phyloP scores from a whole-genome alignment of 176 grass and related monocot genomes.

The Puya raimondii region DNA sequence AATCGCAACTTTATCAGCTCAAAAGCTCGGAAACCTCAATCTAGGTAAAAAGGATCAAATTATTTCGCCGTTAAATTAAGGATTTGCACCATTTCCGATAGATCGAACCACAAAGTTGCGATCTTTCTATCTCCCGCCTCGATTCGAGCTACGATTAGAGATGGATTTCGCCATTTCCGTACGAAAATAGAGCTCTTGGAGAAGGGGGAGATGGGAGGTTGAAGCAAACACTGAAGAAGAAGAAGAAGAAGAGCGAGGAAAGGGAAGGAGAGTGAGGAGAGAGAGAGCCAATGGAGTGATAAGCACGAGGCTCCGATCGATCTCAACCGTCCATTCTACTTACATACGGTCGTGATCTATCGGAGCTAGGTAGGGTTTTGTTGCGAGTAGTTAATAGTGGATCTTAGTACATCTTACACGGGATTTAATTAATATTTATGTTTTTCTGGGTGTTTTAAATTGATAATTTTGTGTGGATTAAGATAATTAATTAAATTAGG shows the following conservation, averaged over 20 bases:
- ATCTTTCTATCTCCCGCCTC: constrained; percentile 11
- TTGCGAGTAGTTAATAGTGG: constrained; percentile 16
- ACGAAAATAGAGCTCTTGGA: constrained; percentile 12
- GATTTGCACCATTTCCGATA: constrained; percentile 16
- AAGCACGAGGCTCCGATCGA: constrained; percentile 36
- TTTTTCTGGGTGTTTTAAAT: background rate
- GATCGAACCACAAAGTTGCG: constrained; percentile 36
- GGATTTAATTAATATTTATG: background rate
- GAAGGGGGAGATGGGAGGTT: background rate
- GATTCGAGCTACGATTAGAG: constrained; percentile 41
- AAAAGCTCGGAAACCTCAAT: background rate
- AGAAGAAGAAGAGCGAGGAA: constrained; percentile 5
- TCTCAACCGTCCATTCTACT: constrained; percentile 22
- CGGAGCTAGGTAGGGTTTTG: constrained; percentile 36
- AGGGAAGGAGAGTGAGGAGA: constrained; percentile 15
- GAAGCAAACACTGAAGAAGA: background rate
- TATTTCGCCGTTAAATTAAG: background rate
- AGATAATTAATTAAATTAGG: background rate
- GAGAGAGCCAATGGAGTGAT: constrained; percentile 49
- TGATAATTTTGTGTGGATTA: background rate
- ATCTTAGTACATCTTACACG: constrained; percentile 18
- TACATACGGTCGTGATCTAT: constrained; percentile 20
- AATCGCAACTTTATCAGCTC: constrained; percentile 20
- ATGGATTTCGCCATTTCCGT: constrained; percentile 56
- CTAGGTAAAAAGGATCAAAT: background rate